Conservation (phyloP, 106 monocot genomes). For the Acanthochlamys bracteata region DNA sequence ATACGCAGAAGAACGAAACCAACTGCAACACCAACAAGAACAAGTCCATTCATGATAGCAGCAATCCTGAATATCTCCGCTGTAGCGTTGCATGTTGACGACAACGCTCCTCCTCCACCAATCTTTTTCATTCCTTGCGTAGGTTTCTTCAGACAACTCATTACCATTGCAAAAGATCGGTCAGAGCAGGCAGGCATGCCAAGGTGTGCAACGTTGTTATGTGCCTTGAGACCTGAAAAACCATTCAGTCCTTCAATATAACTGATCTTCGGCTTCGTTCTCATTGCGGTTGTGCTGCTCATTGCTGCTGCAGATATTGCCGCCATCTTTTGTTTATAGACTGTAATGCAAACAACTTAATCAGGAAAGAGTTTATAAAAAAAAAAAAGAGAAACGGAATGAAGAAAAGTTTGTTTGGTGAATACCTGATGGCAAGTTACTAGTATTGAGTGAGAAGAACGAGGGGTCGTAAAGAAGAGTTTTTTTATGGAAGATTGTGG, state of each 20-base stretch:
- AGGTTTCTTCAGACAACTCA: conserved; percentile 21
- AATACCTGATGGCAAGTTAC: conserved; percentile 1
- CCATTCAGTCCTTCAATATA: conserved; percentile 26
- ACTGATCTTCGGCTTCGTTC: conserved; percentile 3
- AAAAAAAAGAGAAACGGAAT: not conserved
- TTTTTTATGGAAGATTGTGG: conserved; percentile 18
- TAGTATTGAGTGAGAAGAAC: not conserved
- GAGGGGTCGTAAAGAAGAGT: not conserved
- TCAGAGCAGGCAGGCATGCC: conserved; percentile 32
- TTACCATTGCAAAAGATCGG: conserved; percentile 34
- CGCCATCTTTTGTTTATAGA: conserved; percentile 11
- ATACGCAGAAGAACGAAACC: conserved; percentile 65
- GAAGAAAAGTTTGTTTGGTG: not conserved
- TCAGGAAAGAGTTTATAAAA: not conserved
- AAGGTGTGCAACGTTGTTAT: conserved; percentile 22
- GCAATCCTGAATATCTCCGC: conserved; percentile 67
- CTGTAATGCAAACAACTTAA: not conserved
- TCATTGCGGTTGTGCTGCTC: conserved; percentile 2
- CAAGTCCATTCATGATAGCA: conserved; percentile 59
- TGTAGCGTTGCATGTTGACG: conserved; percentile 40
- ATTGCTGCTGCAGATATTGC: conserved; percentile 7
- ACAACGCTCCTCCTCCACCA: conserved; percentile 31
- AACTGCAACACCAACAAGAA: conserved; percentile 58
- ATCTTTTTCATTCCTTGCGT: conserved; percentile 2
- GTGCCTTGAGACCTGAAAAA: conserved; percentile 35